Percentiles rank a stretch among this genome's conserved stretches.
These are phyloP conservation scores for Kondoa malvinella DNA, from an alignment of 768 basidiomycete species.

Conservation along the genomic window DNA sequence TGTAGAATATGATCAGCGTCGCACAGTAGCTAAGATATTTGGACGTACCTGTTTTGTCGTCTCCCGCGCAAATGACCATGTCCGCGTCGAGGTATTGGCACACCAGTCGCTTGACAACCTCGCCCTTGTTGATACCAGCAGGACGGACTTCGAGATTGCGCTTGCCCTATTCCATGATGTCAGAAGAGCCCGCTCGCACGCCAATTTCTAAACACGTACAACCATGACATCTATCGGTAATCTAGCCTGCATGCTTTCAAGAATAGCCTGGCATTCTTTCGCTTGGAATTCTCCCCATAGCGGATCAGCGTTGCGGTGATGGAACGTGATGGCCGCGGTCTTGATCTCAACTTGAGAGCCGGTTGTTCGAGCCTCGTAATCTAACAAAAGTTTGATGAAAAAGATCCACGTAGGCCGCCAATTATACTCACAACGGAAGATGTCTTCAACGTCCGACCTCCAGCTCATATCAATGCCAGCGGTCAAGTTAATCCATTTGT, in stretches of 20 bases:
- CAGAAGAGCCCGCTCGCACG: neutral
- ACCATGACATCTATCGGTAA: conserved; percentile 64
- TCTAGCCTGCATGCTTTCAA: conserved; percentile 88
- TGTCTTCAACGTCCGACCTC: conserved; percentile 88
- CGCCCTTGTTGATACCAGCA: conserved; percentile 91
- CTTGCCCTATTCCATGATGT: conserved; percentile 44
- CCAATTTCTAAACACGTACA: conserved; percentile 10
- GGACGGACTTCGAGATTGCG: conserved; percentile 97
- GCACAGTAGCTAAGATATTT: conserved; percentile 5
- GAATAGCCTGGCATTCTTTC: conserved; percentile 83
- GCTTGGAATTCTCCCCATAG: conserved; percentile 79
- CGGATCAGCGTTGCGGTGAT: conserved; percentile 79
- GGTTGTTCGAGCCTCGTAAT: conserved; percentile 52
- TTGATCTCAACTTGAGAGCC: conserved; percentile 94
- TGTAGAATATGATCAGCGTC: conserved; percentile 40
- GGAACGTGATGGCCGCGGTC: conserved; percentile 96
- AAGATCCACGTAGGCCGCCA: neutral
- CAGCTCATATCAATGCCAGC: conserved; percentile 85
- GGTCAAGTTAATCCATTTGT: conserved; percentile 76
- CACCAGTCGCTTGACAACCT: conserved; percentile 86
- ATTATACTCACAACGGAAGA: conserved; percentile 56
- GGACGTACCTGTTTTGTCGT: conserved; percentile 51
- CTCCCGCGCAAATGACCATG: conserved; percentile 93
- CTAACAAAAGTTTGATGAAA: conserved; percentile 7
- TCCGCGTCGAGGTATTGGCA: conserved; percentile 87